phyloP scores from a whole-genome alignment of 1,139 yeast genomes.

The Ashbya aceris region DNA sequence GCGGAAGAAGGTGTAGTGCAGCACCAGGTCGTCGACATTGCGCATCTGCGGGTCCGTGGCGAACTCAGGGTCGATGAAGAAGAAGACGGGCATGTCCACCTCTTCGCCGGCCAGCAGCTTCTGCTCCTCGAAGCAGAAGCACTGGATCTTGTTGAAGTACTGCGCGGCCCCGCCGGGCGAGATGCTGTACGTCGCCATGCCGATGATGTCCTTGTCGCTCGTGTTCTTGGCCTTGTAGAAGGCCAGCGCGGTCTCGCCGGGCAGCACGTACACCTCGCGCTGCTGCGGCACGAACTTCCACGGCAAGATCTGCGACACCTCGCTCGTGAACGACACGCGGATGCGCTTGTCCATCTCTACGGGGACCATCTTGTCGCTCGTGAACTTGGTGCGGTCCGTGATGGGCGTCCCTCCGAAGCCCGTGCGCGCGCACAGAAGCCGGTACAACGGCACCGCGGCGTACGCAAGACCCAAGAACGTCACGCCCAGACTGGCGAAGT shows the following conservation, averaged over 20 bases:
- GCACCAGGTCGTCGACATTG: conserved; percentile 78
- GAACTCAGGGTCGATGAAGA: conserved; percentile 96
- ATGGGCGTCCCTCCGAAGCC: conserved; percentile 96
- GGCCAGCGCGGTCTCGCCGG: conserved; percentile 97
- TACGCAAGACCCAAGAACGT: conserved; percentile 74
- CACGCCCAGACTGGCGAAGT: conserved; percentile 62
- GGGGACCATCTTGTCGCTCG: conserved; percentile 81
- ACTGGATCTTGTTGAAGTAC: conserved; percentile 91
- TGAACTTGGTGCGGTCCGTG: conserved; percentile 70
- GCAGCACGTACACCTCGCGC: conserved; percentile 83
- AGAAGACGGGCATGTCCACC: conserved; percentile 98
- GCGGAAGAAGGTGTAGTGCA: conserved; percentile 86
- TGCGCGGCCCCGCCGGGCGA: conserved; percentile 96
- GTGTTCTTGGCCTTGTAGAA: conserved; percentile 87
- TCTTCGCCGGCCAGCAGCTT: conserved; percentile 91
- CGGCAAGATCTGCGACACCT: conserved; percentile 82
- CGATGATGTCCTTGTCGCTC: conserved; percentile 83
- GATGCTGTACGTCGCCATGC: conserved; percentile 96
- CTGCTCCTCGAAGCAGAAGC: conserved; percentile 97
- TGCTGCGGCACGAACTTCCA: conserved; percentile 97
- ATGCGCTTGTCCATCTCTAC: conserved; percentile 80
- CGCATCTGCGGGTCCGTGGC: conserved; percentile 92
- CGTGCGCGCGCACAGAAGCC: conserved; percentile 88
- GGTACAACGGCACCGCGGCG: conserved; percentile 86
- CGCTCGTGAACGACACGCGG: conserved; percentile 79